A percentile compares a stretch with the other conserved stretches of the same genome.
These are phyloP conservation scores for Pugionium cornutum DNA, from an alignment of 345 rosid species.

Conservation along the genomic window DNA sequence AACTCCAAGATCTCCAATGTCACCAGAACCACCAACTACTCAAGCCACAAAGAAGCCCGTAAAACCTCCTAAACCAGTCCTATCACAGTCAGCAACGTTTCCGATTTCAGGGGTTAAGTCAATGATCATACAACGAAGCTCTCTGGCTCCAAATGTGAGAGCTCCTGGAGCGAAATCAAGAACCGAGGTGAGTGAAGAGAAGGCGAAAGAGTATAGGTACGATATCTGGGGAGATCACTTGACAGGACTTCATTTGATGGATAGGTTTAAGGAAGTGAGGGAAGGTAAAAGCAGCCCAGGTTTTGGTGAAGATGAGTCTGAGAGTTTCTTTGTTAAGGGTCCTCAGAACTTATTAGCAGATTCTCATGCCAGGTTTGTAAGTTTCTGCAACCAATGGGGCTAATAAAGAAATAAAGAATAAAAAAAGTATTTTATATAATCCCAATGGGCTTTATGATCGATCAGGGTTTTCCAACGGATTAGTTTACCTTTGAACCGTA, in stretches of 20 bases:
- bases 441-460: slow-evolving; percentile 28
- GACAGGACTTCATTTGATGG: slow-evolving; percentile 50
- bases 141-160: slow-evolving; percentile 63
- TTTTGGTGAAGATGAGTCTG: slow-evolving; percentile 46
- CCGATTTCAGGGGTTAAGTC: slow-evolving; percentile 42
- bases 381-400: slow-evolving; percentile 52
- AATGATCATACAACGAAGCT: slow-evolving; percentile 34
- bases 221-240: slow-evolving; percentile 94
- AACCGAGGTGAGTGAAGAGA: slow-evolving; percentile 42
- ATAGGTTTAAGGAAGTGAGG: slow-evolving; percentile 44
- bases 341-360: slow-evolving; percentile 68
- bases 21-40: slow-evolving; percentile 50
- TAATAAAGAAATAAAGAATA: slow-evolving; percentile 46
- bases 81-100: slow-evolving; percentile 54
- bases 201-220: slow-evolving; percentile 51
- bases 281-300: slow-evolving; percentile 45
- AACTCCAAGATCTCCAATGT: slow-evolving; percentile 82
- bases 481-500: too few relatives aligned
- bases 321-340: slow-evolving; percentile 82
- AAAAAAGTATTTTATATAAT: slow-evolving; percentile 23
- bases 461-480: neutral
- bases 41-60: slow-evolving; percentile 30
- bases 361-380: slow-evolving; percentile 52
- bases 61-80: slow-evolving; percentile 37
- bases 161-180: slow-evolving; percentile 63